A percentile compares a stretch with the other conserved stretches of the same genome.
Conservation (phyloP, 2,329 filamentous ascomycete genomes). For the Macrophomina pseudophaseolina region DNA sequence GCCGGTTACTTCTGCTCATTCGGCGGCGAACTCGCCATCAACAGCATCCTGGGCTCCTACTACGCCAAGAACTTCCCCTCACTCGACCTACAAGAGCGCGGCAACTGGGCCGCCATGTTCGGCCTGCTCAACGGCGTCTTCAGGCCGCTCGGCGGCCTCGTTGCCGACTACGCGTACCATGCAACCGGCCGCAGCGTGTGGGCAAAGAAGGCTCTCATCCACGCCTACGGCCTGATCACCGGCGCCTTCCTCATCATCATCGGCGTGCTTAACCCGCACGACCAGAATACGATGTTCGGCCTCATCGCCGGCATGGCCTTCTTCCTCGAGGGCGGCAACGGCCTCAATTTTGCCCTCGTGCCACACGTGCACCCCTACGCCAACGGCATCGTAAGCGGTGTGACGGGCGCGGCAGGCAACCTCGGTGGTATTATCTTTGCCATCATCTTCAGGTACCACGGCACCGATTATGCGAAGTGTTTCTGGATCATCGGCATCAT, state of each 20-base stretch:
- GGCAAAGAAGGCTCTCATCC: slow-evolving; percentile 68
- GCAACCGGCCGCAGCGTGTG: slow-evolving; percentile 57
- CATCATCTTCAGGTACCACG: slow-evolving; percentile 78
- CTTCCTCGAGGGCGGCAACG: slow-evolving; percentile 85
- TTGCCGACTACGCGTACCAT: slow-evolving; percentile 62
- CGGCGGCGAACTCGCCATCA: slow-evolving; percentile 65
- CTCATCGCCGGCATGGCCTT: slow-evolving; percentile 78
- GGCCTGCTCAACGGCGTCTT: slow-evolving; percentile 74
- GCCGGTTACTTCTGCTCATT: slow-evolving; percentile 66
- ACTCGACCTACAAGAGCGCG: slow-evolving; percentile 60
- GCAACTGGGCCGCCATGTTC: slow-evolving; percentile 73
- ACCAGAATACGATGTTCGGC: slow-evolving; percentile 71
- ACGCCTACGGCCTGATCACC: slow-evolving; percentile 60
- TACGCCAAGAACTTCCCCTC: slow-evolving; percentile 61
- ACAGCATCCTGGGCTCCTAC: slow-evolving; percentile 65
- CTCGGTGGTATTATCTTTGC: slow-evolving; percentile 85
- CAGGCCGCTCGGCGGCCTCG: slow-evolving; percentile 68
- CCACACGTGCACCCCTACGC: slow-evolving; percentile 84
- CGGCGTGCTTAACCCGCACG: slow-evolving; percentile 66
- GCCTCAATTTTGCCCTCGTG: slow-evolving; percentile 83
- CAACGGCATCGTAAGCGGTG: slow-evolving; percentile 77
- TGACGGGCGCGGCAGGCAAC: slow-evolving; percentile 81
- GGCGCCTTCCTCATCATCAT: slow-evolving; percentile 68
- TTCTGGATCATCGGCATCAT: slow-evolving; percentile 86
- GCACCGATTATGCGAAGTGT: slow-evolving; percentile 68